Base-by-base conservation (phyloP, 192 early-diverging fungal genomes). In the Chytriomyces confervae region DNA sequence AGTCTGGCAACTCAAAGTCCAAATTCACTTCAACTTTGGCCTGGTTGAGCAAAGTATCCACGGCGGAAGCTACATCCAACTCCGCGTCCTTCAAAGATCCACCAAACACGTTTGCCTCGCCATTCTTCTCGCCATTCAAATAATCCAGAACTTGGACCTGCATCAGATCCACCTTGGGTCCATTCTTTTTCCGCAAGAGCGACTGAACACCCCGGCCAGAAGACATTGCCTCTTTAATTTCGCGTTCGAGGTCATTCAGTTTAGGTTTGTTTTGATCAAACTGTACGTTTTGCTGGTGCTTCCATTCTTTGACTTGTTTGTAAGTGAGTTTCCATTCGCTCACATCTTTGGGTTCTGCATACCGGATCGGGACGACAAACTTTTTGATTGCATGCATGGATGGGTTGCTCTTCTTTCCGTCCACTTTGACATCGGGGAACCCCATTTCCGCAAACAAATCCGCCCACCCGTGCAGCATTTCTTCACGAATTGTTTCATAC, bases 101-200 rank as follows among this genome's bases (percentile, higher is more conserved):
- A 27, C 77, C 77, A 79, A 79, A 79, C 23, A 78, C 29, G 20
- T 23, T 36, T 27, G 13, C 45, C 9, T 6, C 11, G n/a, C 49
- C 48, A n/a, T 16, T 24, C 7, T 29, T 6, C 46, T 79, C 77
- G 5, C 70, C 77, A 44, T 79, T 61, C 70, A 79, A 50, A 72
- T 27, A 79, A 65, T 79, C 77, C 46, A 79, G 24, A 9, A 72
- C 60, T 6, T 45, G 67, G 27, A 49, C 43, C 45, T 79, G 77
- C 6, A 18, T 49, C 46, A 50, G 6, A 50, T 57, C 49, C 7
- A 29, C 36, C 47, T 76, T 45, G 20, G 8, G 13, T n/a, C 20
- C 53, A n/a, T 57, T 20, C 53, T 57, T 57, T 50, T 66, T 76
- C 47, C 49, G 2, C 23, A 50, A 27, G 10, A 61, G 24, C 11